Conservation (phyloP, 1,284 basidiomycete species). For the Sanghuangporus weigelae region DNA sequence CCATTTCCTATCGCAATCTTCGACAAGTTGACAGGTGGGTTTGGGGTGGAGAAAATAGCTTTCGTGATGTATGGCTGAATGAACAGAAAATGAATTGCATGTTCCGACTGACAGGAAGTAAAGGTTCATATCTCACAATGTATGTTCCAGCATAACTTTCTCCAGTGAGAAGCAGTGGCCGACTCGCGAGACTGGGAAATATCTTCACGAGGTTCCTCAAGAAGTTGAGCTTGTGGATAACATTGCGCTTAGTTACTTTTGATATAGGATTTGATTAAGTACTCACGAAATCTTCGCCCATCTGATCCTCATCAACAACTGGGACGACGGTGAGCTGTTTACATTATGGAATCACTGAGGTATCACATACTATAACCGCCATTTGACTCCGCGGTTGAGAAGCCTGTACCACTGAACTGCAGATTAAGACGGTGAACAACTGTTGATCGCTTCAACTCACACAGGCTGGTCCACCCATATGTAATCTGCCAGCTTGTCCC, state of each 20-base stretch:
- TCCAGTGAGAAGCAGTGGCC: constrained; percentile 57
- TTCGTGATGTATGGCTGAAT: constrained; percentile 67
- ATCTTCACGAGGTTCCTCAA: constrained; percentile 59
- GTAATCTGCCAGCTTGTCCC: constrained; percentile 57
- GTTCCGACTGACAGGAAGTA: constrained; percentile 34
- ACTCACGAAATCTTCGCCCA: constrained; percentile 65
- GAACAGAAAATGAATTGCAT: background rate
- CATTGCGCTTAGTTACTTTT: background rate
- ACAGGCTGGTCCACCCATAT: constrained; percentile 75
- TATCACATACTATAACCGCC: constrained; percentile 44
- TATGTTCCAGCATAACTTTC: constrained; percentile 67
- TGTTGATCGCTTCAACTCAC: constrained; percentile 30
- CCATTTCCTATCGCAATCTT: constrained; percentile 71
- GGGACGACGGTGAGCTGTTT: constrained; percentile 9
- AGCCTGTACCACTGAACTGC: constrained; percentile 49
- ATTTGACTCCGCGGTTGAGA: constrained; percentile 54
- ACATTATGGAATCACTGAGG: background rate
- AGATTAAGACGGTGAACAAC: background rate
- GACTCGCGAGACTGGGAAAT: constrained; percentile 54
- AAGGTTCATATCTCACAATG: constrained; percentile 39
- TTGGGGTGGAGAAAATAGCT: constrained; percentile 52
- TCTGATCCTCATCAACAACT: constrained; percentile 64
- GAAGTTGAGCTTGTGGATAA: constrained; percentile 53
- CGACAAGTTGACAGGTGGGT: constrained; percentile 63
- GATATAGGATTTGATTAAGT: background rate